Percentiles rank a stretch among this genome's conserved stretches.
phyloP scores from a whole-genome alignment of 345 rosid genomes.

The Citrus sinensis region DVS_A1.0 CM039169.1:1939501-1940000 shows the following conservation, averaged over 20 bases:
- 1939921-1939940: constrained; percentile 49
- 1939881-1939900: constrained; percentile 54
- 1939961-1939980: constrained; percentile 68
- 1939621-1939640: constrained; percentile 95
- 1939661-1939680: constrained; percentile 79
- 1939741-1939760: constrained; percentile 58
- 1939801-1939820: constrained; percentile 61
- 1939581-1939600: constrained; percentile 72
- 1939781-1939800: constrained; percentile 58
- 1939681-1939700: constrained; percentile 53
- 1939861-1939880: constrained; percentile 67
- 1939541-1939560: neutral
- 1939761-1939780: constrained; percentile 44
- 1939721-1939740: constrained; percentile 65
- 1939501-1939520: neutral
- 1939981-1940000: constrained; percentile 49
- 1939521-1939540: neutral
- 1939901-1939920: constrained; percentile 40
- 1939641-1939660: constrained; percentile 68
- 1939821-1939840: constrained; percentile 61
- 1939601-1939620: constrained; percentile 84
- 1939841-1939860: constrained; percentile 68
- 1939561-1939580: neutral
- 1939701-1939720: constrained; percentile 46
- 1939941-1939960: constrained; percentile 39